These are phyloP conservation scores for Aspergillus neoniger DNA, from an alignment of 2,329 filamentous ascomycete genomes.

Conservation along the genomic window DNA sequence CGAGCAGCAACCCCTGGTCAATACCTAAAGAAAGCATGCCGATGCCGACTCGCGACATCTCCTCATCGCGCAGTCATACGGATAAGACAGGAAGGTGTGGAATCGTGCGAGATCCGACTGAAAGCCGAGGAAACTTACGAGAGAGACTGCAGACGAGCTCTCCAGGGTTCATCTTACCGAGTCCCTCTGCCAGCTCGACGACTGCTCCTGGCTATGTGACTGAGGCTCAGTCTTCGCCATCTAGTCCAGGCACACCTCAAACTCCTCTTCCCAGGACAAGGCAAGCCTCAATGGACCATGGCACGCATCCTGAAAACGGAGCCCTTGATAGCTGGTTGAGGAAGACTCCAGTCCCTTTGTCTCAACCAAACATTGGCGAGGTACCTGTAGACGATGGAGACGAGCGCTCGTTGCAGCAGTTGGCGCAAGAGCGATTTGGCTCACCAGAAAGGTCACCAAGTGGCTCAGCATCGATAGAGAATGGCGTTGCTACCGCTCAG, in stretches of 20 bases:
- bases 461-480: neutral
- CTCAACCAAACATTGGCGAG: neutral
- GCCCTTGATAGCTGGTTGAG: constrained; percentile 37
- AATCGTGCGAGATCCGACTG: neutral
- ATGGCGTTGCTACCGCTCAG: neutral
- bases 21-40: constrained; percentile 36
- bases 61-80: neutral
- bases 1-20: constrained; percentile 38
- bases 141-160: neutral
- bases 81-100: neutral
- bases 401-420: constrained; percentile 12
- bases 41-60: constrained; percentile 1
- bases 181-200: constrained; percentile 18
- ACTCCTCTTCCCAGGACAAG: neutral
- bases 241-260: neutral
- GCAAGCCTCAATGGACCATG: constrained; percentile 21
- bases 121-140: neutral
- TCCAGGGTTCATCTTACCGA: constrained; percentile 16
- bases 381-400: neutral
- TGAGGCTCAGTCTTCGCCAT: constrained; percentile 12
- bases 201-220: constrained; percentile 9
- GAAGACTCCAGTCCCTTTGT: constrained; percentile 13
- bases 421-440: constrained; percentile 20
- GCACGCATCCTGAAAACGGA: constrained; percentile 26
- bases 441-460: neutral